Evolutionary conservation across 352 stramenopile species (phyloP), one percentile per base, ranked within the genome.

Genomic region (Pythium volutum): DNA sequence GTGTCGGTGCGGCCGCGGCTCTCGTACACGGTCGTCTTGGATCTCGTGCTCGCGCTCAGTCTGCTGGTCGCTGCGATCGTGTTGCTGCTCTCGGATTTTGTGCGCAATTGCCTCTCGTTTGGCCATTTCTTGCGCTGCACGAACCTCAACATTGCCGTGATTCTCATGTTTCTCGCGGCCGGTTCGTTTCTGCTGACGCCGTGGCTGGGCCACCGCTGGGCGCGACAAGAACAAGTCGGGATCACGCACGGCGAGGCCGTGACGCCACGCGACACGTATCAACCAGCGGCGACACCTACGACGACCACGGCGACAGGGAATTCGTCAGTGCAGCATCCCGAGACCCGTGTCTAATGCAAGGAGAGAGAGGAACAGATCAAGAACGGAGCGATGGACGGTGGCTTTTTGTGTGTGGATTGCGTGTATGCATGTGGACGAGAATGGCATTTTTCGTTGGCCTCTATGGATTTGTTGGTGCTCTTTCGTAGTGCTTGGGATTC

Each of bases 61-160:
- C 34, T 70, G 27, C 25, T 70, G 7, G 46, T 43, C 25, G 55
- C 63, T 18, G 63, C 56, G 23, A 66, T 70, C 38, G 56, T 66
- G 33, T 26, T 70, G 26, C 50, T 70, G 38, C 45, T 70, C 12
- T 66, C 63, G 14, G 51, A 70, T 23, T 70, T 70, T 20, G 63
- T 70, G 33, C 22, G 26, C 33, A 70, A 70, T 38, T 70, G 63
- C 39, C 27, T 70, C 3, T 57, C 63, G 26, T 70, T 70, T 39
- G 63, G 63, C n/a, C 34, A 58, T 15, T 59, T 70, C 18, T 25
- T 70, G 23, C 63, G 63, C n/a, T 70, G 63, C 56, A 33, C 36
- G 25, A 70, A 63, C 41, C 51, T 70, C 22, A 70, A 70, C 39
- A 46, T 47, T 2, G 25, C 56, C 15, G 63, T 70, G 23, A 43